Conservation (phyloP, 1,139 yeast species). For the Candida sp. region DNA sequence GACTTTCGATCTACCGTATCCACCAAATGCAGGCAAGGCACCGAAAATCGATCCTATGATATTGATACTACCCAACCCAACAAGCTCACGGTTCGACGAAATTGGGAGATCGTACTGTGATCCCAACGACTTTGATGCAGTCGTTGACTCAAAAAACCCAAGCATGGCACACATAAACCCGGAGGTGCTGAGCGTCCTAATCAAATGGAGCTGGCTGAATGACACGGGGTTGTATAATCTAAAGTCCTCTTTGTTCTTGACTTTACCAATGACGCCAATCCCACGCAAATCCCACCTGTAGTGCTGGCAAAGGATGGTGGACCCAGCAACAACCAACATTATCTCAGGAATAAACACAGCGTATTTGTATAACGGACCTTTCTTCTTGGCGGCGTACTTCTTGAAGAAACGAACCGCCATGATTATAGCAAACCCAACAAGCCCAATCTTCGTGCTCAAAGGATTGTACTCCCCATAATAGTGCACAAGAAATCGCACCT, state of each 20-base stretch:
- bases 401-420: conserved; percentile 48
- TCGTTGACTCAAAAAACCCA: conserved; percentile 94
- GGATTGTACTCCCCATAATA: conserved; percentile 45
- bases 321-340: conserved; percentile 66
- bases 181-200: conserved; percentile 52
- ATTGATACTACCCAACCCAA: conserved; percentile 84
- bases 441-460: conserved; percentile 58
- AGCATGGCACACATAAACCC: conserved; percentile 82
- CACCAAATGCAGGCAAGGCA: conserved; percentile 93
- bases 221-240: conserved; percentile 40
- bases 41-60: conserved; percentile 71
- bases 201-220: conserved; percentile 29
- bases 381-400: conserved; percentile 24
- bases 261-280: conserved; percentile 71
- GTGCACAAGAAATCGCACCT: conserved; percentile 58
- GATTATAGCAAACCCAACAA: conserved; percentile 47
- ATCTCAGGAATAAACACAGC: conserved; percentile 81
- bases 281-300: conserved; percentile 63
- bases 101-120: conserved; percentile 68
- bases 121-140: conserved; percentile 85
- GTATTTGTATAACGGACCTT: conserved; percentile 21
- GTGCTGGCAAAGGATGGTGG: conserved; percentile 60
- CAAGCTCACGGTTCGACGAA: conserved; percentile 75
- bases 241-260: conserved; percentile 36
- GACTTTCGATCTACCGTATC: conserved; percentile 92